Evolutionary conservation across 2,329 filamentous ascomycete genomes (phyloP).

Genomic region (Coniosporium tulheliwenetii): DNA sequence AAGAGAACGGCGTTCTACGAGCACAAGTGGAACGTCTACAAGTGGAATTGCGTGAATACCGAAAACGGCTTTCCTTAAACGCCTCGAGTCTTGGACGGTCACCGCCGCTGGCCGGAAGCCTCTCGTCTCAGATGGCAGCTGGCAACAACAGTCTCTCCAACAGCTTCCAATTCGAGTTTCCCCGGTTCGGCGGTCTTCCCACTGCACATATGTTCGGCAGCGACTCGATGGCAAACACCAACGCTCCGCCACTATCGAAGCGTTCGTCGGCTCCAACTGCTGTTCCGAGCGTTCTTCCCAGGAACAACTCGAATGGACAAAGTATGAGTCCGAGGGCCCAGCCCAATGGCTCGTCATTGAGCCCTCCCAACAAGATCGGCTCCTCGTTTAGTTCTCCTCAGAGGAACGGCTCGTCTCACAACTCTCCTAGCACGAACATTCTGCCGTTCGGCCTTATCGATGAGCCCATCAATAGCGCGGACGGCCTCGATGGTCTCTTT

Average conservation of each 20-base stretch:
- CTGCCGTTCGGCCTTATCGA: neutral
- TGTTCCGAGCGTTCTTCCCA: slow-evolving; percentile 11
- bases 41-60: slow-evolving; percentile 74
- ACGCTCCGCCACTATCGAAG: slow-evolving; percentile 12
- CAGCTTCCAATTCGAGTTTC: slow-evolving; percentile 92
- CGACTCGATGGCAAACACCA: slow-evolving; percentile 10
- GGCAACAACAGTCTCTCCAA: slow-evolving; percentile 34
- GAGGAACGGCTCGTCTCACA: slow-evolving; percentile 4
- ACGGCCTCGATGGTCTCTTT: slow-evolving; percentile 41
- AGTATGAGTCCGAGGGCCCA: slow-evolving; percentile 21
- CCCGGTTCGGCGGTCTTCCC: slow-evolving; percentile 70
- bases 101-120: slow-evolving; percentile 27
- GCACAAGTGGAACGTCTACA: slow-evolving; percentile 82
- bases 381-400: neutral
- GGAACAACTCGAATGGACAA: slow-evolving; percentile 16
- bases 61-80: slow-evolving; percentile 62
- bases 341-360: slow-evolving; percentile 4
- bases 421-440: slow-evolving; percentile 15
- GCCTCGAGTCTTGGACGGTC: slow-evolving; percentile 30
- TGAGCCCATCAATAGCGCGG: slow-evolving; percentile 7
- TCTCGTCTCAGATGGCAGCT: slow-evolving; percentile 27
- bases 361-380: slow-evolving; percentile 12
- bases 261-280: slow-evolving; percentile 4
- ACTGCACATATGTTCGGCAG: slow-evolving; percentile 36
- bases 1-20: slow-evolving; percentile 71